phyloP scores from a whole-genome alignment of 306 rosid species.

The Vigna radiata region DNA sequence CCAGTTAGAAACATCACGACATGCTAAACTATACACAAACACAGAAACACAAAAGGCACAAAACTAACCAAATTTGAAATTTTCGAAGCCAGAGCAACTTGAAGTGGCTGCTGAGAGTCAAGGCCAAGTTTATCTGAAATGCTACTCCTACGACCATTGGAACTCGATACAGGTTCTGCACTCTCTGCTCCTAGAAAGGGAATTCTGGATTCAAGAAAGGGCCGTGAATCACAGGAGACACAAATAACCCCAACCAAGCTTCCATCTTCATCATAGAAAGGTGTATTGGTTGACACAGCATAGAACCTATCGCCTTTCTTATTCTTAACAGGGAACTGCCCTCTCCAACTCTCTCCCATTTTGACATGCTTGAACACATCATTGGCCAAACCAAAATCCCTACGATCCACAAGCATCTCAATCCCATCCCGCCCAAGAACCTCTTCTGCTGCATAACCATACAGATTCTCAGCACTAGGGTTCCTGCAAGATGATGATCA shows the following conservation, averaged over 20 bases:
- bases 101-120: slow-evolving; percentile 91
- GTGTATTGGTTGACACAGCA: slow-evolving; percentile 65
- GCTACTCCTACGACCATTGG: slow-evolving; percentile 45
- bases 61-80: slow-evolving; percentile 91
- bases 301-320: slow-evolving; percentile 75
- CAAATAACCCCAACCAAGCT: slow-evolving; percentile 77
- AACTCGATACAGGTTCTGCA: slow-evolving; percentile 54
- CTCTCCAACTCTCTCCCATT: slow-evolving; percentile 89
- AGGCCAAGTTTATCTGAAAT: slow-evolving; percentile 78
- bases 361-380: slow-evolving; percentile 62
- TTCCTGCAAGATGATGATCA: slow-evolving; percentile 68
- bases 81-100: slow-evolving; percentile 77
- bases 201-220: slow-evolving; percentile 62
- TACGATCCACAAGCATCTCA: slow-evolving; percentile 70
- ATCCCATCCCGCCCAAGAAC: slow-evolving; percentile 75
- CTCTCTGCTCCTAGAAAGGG: slow-evolving; percentile 47
- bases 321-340: slow-evolving; percentile 82
- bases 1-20: slow-evolving; percentile 54
- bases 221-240: slow-evolving; percentile 70
- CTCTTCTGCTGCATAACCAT: slow-evolving; percentile 83
- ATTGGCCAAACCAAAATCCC: slow-evolving; percentile 57
- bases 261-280: slow-evolving; percentile 87
- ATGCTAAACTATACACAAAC: slow-evolving; percentile 45
- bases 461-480: slow-evolving; percentile 79
- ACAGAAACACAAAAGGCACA: slow-evolving; percentile 38